Evolutionary conservation across 208 protist species (phyloP), one percentile per base, ranked within the genome.

Genomic region (Acanthamoeba pearcei): DNA sequence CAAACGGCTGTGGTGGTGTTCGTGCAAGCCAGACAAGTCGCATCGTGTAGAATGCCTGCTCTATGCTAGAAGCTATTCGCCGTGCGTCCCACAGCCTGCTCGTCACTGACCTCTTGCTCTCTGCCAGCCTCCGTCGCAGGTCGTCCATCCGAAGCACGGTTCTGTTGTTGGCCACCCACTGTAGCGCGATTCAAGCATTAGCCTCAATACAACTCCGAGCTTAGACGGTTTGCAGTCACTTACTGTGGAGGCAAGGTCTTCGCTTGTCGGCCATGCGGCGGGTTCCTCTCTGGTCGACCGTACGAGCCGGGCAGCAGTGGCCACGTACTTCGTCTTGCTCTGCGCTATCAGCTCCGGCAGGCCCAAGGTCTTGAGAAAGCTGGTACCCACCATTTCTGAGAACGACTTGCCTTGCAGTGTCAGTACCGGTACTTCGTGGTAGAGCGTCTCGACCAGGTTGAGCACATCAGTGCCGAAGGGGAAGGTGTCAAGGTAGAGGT

Each of bases 41-140:
- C 74, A 83, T 83, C 22, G 74, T 83, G 38, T 53, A 49, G n/a
- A 29, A 83, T 5, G 74, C 74, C 19, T 55, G 74, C 42, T 83
- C 74, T 5, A 83, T 29, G 74, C 42, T 83, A 3, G 74, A 8
- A 3, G 74, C 46, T 53, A 83, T n/a, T 53, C 74, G 74, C 9
- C 74, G 74, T 1, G 32, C 74, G 22, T 53, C 74, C 74, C 29
- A 46, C n/a, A 78, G 29, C 19, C 32, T 51, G 74, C 38, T 83
- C 24, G 6, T 51, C 22, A n/a, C 46, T 46, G 70, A 46, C 24
- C 22, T 24, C 38, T 83, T 83, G 19, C 74, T 53, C 35, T 83
- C 74, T 19, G 24, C 38, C 19, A 83, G 46, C 74, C 27, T 49
- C 17, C 46, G 1, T 66, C 60, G 60, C 24, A 66, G 60, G 3